Evolutionary conservation across 1,284 basidiomycete species (phyloP), one percentile per base, ranked within the genome.

Genomic region (Cutaneotrichosporon arboriforme): DNA sequence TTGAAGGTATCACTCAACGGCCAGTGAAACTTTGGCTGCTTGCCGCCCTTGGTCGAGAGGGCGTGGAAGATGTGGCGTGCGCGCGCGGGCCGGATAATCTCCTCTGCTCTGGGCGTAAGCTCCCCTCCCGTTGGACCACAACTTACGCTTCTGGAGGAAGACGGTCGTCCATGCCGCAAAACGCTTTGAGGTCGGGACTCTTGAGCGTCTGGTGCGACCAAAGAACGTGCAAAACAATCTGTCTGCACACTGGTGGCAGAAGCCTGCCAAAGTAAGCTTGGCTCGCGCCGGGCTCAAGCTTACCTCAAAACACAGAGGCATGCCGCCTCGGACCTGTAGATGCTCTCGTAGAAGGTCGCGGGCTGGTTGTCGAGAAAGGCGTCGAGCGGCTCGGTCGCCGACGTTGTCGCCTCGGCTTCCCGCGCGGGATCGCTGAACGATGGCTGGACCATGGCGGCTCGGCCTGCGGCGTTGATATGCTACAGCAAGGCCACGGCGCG

Each of bases 241-340:
- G 93, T 37, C 91, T 80, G 62, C 92, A 90, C 34, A 96, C 75
- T 20, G 90, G 85, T 3, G 85, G 86, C 20, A 98, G 77, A 18
- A 97, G 79, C 46, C 93, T 93, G 44, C 22, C 8, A 17, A 12
- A 12, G 12, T 50, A 8, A 49, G 46, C 15, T n/a, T 17, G 4
- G 10, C 33, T 3, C 4, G 3, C 5, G 5, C 4, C 0, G 8
- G 7, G 8, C 4, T 12, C 49, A n/a, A n/a, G n/a, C n/a, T 12
- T 17, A 90, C 89, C 92, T 84, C 72, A 97, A 92, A 71, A 98
- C 85, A 40, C 91, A 90, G 33, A 98, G 82, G 76, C 92, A 96
- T 71, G 89, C 87, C 2, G 91, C 93, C 18, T 94, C 92, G 17
- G 84, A 83, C 65, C 86, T 82, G 72, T 96, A 98, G 45, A 97